Conservation (phyloP, 192 early-diverging fungal species). For the Umbelopsis isabellina region DNA sequence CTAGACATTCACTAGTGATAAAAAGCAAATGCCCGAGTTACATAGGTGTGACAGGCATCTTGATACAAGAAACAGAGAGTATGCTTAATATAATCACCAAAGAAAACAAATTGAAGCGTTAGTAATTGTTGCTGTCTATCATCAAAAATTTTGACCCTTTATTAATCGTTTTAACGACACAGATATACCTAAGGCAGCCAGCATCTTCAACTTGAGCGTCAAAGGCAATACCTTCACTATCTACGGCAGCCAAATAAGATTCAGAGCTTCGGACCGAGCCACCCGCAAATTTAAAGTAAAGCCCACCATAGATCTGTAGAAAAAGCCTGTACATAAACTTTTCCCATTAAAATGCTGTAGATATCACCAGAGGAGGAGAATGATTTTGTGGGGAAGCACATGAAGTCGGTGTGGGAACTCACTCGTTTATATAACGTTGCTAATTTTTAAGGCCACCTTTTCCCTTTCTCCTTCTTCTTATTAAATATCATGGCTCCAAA, state of each 20-base stretch:
- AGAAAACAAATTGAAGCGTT: constrained; percentile 65
- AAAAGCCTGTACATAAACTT: neutral
- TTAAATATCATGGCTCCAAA: constrained; percentile 22
- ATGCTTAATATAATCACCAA: constrained; percentile 78
- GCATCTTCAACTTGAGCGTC: constrained; percentile 57
- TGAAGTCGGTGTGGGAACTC: constrained; percentile 1
- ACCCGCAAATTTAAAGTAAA: constrained; percentile 74
- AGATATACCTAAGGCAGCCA: constrained; percentile 75
- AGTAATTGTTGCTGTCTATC: neutral
- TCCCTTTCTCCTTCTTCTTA: neutral
- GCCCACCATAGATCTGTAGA: constrained; percentile 62
- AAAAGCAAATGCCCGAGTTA: constrained; percentile 78
- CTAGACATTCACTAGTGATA: constrained; percentile 47
- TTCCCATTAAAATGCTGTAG: neutral
- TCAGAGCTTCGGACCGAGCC: constrained; percentile 71
- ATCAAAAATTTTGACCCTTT: too few relatives aligned
- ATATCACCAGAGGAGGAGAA: neutral
- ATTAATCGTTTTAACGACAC: constrained; percentile 10
- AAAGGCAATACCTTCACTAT: constrained; percentile 56
- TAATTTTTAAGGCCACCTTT: neutral
- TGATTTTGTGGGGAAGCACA: constrained; percentile 18
- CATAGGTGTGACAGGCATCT: constrained; percentile 78
- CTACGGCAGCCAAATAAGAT: constrained; percentile 79
- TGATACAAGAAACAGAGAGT: constrained; percentile 89
- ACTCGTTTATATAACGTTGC: neutral